Evolutionary conservation across 1,284 basidiomycete species (phyloP), one percentile per base, ranked within the genome.

Genomic region (Meripilus lineatus): DNA sequence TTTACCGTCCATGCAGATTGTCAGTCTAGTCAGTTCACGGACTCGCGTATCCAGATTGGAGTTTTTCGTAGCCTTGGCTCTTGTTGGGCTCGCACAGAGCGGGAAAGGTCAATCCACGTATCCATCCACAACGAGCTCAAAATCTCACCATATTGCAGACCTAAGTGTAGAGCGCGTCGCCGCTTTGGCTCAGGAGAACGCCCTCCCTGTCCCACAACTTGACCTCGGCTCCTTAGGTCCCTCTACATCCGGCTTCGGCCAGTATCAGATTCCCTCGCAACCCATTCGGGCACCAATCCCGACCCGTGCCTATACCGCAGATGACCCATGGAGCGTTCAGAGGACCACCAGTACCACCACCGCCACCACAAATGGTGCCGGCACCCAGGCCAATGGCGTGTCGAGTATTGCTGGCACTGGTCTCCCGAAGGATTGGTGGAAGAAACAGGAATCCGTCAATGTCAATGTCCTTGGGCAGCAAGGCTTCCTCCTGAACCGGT

Each of bases 51-150:
- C 88, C 8, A 87, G 80, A 53, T 75, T 84, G 45, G 91, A 94
- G 58, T 92, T 93, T 67, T 93, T 89, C 61, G 85, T 92, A 22
- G 86, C 91, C 13, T 65, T 95, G 15, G 90, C 89, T 8, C 72
- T 95, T 13, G 88, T 89, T 42, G 89, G 89, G 4, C 68, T 93
- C 17, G 89, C 89, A n/a, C 92, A 93, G 62, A 68, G 75, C 3
- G 83, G 79, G 11, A 84, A 84, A 76, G 86, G 88, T 86, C 47
- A 34, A n/a, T 47, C 21, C 28, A 36, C 33, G 15, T 22, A 24
- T 44, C 38, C 14, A 25, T 17, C 46, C 23, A 28, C 50, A 42
- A 43, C 17, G 18, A 20, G 14, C 37, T 38, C 24, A 46, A n/a
- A 18, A 24, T 14, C 41, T 26, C 17, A 32, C 13, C 10, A 15